Evolutionary conservation across 2,329 filamentous ascomycete species (phyloP).

Genomic region (Fusarium marasasianum): DNA sequence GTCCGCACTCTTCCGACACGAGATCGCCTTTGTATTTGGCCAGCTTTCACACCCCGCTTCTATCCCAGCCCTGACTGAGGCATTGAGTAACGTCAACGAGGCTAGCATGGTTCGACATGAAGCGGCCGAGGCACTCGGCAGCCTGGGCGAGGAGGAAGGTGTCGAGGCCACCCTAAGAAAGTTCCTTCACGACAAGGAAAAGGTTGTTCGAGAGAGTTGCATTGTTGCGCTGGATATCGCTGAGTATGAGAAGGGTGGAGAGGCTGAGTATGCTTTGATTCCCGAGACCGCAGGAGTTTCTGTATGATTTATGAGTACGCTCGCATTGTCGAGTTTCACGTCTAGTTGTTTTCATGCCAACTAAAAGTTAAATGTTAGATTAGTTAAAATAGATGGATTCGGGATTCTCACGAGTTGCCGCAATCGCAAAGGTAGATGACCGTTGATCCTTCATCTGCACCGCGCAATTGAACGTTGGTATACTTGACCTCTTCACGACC

Average conservation of each 20-base stretch:
- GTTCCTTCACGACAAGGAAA: constrained; percentile 90
- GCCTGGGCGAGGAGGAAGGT: constrained; percentile 90
- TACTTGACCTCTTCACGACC: constrained; percentile 84
- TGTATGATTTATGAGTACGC: constrained; percentile 46
- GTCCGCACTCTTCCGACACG: constrained; percentile 94
- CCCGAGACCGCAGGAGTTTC: constrained; percentile 66
- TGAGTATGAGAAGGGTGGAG: constrained; percentile 89
- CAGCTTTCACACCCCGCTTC: constrained; percentile 97
- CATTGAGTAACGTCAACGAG: constrained; percentile 82
- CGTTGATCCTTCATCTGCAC: constrained; percentile 94
- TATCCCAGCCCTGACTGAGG: constrained; percentile 84
- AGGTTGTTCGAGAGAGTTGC: constrained; percentile 93
- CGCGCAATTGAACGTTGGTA: constrained; percentile 84
- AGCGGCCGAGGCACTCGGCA: constrained; percentile 94
- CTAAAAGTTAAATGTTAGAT: constrained; percentile 46
- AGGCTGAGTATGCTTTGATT: constrained; percentile 91
- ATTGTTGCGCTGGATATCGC: constrained; percentile 98
- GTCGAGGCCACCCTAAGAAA: constrained; percentile 85
- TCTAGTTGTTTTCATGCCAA: constrained; percentile 70
- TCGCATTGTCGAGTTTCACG: constrained; percentile 24
- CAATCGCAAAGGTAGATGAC: constrained; percentile 92
- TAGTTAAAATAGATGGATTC: constrained; percentile 21
- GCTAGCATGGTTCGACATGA: constrained; percentile 98
- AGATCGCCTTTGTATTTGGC: constrained; percentile 98
- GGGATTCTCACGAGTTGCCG: constrained; percentile 73